Evolutionary conservation across 345 rosid genomes (phyloP).

Genomic region (Cardamine resedifolia): DNA sequence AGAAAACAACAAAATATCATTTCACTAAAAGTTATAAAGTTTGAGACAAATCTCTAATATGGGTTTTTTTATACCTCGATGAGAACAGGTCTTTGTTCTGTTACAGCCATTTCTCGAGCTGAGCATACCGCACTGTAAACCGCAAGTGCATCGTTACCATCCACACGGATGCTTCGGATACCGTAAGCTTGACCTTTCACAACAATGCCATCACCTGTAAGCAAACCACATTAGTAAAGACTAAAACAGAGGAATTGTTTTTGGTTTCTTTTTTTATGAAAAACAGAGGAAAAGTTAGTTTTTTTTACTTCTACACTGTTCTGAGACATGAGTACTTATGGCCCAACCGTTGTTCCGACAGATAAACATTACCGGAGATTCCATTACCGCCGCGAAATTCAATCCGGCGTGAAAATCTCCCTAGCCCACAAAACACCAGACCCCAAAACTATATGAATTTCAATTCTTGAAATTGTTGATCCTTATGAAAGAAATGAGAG

Average conservation of each 20-base stretch:
- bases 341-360: conserved; percentile 96
- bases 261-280: background rate
- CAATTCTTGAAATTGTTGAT: conserved; percentile 11
- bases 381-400: conserved; percentile 86
- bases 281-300: conserved; percentile 19
- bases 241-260: conserved; percentile 2
- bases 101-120: conserved; percentile 68
- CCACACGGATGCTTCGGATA: conserved; percentile 74
- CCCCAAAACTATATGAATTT: background rate
- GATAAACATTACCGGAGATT: conserved; percentile 67
- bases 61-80: conserved; percentile 58
- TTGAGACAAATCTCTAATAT: background rate
- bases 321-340: conserved; percentile 67
- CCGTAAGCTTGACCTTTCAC: conserved; percentile 81
- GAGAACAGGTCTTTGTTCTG: conserved; percentile 59
- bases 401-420: conserved; percentile 89
- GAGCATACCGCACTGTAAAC: conserved; percentile 57
- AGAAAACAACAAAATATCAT: background rate
- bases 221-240: background rate
- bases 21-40: background rate
- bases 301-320: conserved; percentile 72
- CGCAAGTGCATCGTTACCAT: conserved; percentile 82
- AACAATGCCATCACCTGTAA: conserved; percentile 74
- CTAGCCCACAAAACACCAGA: conserved; percentile 28
- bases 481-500: background rate